phyloP scores from a whole-genome alignment of 805 yeast species.

The Kluyveromyces dobzhanskii region DNA sequence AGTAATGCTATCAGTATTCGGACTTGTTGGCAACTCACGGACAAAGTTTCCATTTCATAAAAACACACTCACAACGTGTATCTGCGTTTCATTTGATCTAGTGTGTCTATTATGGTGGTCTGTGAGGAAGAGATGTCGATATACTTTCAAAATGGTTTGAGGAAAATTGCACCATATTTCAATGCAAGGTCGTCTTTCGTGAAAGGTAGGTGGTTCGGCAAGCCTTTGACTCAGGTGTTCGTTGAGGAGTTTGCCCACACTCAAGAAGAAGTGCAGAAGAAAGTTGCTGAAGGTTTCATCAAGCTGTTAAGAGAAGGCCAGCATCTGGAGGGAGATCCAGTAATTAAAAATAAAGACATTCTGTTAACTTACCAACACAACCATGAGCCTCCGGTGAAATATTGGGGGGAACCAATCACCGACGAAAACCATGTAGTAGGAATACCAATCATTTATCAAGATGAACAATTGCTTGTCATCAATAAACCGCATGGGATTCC shows the following conservation, averaged over 20 bases:
- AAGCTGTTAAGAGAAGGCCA: slow-evolving; percentile 15
- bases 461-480: slow-evolving; percentile 68
- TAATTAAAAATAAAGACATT: slow-evolving; percentile 22
- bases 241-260: slow-evolving; percentile 31
- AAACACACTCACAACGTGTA: too few relatives aligned
- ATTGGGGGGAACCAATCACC: slow-evolving; percentile 20
- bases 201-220: slow-evolving; percentile 39
- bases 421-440: slow-evolving; percentile 27
- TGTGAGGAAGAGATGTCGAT: slow-evolving; percentile 6
- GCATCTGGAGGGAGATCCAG: slow-evolving; percentile 11
- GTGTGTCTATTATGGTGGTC: neutral
- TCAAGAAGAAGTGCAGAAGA: slow-evolving; percentile 14
- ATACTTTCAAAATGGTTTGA: slow-evolving; percentile 27
- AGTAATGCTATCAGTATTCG: too few relatives aligned
- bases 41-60: too few relatives aligned
- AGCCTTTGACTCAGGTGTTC: slow-evolving; percentile 32
- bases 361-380: slow-evolving; percentile 43
- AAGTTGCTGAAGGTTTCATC: slow-evolving; percentile 15
- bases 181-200: slow-evolving; percentile 30
- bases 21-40: too few relatives aligned
- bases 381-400: slow-evolving; percentile 81
- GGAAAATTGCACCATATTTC: slow-evolving; percentile 36
- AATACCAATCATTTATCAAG: slow-evolving; percentile 60
- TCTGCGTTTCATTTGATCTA: too few relatives aligned
- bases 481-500: slow-evolving; percentile 94